phyloP scores from a whole-genome alignment of 2,329 filamentous ascomycete species.

The Boeremia exigua region DNA sequence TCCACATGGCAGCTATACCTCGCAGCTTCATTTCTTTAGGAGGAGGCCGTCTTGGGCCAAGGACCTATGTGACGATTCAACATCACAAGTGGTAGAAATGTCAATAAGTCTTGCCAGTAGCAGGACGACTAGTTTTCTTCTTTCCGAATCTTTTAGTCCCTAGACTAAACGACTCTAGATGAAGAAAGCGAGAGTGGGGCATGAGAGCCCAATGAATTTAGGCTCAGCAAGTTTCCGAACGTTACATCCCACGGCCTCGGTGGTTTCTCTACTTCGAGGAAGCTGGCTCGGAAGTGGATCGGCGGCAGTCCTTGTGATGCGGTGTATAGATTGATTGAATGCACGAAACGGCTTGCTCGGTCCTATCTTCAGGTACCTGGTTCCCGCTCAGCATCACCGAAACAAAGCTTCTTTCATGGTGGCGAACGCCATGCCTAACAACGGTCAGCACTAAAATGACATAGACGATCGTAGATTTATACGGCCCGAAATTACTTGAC shows the following conservation, averaged over 20 bases:
- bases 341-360: not conserved
- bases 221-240: not conserved
- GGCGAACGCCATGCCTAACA: not conserved
- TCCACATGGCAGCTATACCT: not conserved
- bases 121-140: not conserved
- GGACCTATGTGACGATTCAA: not conserved
- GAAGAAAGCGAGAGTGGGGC: not conserved
- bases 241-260: not conserved
- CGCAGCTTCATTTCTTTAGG: not conserved
- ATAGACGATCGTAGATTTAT: slow-evolving; percentile 2
- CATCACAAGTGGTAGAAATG: not conserved
- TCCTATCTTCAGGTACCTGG: not conserved
- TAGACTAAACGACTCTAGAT: not conserved
- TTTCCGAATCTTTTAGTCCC: not conserved
- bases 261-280: not conserved
- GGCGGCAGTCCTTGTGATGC: not conserved
- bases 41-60: not conserved
- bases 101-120: not conserved
- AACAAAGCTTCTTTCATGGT: too few relatives aligned
- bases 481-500: slow-evolving; percentile 1
- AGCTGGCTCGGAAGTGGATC: not conserved
- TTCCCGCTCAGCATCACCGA: too few relatives aligned
- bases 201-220: not conserved
- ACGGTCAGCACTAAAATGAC: not conserved
- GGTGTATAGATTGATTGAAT: not conserved